phyloP scores from a whole-genome alignment of 371 early-diverging fungal species.

The Mucor indicus region DNA sequence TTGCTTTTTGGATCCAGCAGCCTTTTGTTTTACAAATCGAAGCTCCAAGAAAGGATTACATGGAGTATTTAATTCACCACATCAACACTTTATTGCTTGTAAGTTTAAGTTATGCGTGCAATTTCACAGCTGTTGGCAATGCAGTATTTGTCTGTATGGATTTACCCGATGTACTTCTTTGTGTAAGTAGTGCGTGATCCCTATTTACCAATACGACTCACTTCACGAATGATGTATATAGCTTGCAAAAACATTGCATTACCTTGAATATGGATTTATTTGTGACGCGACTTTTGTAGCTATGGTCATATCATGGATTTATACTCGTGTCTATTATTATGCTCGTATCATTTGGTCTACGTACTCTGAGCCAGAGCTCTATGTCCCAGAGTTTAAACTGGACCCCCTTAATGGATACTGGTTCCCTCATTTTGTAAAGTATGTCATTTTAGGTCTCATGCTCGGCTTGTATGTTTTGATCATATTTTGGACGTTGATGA shows the following conservation, averaged over 20 bases:
- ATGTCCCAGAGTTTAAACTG: slow-evolving; percentile 39
- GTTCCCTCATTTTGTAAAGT: slow-evolving; percentile 49
- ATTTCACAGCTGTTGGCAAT: slow-evolving; percentile 75
- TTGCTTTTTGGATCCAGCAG: slow-evolving; percentile 78
- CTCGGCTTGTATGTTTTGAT: slow-evolving; percentile 43
- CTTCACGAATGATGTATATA: slow-evolving; percentile 5
- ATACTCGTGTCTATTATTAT: slow-evolving; percentile 66
- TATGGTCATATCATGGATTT: slow-evolving; percentile 72
- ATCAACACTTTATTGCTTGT: slow-evolving; percentile 69
- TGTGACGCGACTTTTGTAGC: slow-evolving; percentile 58
- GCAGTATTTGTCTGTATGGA: slow-evolving; percentile 80
- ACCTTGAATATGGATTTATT: slow-evolving; percentile 39
- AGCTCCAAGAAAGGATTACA: slow-evolving; percentile 72
- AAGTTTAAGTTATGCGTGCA: slow-evolving; percentile 60
- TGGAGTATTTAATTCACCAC: slow-evolving; percentile 67
- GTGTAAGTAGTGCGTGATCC: slow-evolving; percentile 47
- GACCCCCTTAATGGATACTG: slow-evolving; percentile 45
- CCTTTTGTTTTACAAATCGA: slow-evolving; percentile 72
- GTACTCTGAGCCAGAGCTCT: slow-evolving; percentile 38
- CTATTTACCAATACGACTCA: neutral
- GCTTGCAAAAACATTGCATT: slow-evolving; percentile 62
- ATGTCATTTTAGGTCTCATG: slow-evolving; percentile 48
- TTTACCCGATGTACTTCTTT: slow-evolving; percentile 70
- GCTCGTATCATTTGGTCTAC: slow-evolving; percentile 49
- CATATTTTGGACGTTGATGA: slow-evolving; percentile 64